Evolutionary conservation across 1,284 basidiomycete species (phyloP).

Genomic region (Cutaneotrichosporon cutaneum): DNA sequence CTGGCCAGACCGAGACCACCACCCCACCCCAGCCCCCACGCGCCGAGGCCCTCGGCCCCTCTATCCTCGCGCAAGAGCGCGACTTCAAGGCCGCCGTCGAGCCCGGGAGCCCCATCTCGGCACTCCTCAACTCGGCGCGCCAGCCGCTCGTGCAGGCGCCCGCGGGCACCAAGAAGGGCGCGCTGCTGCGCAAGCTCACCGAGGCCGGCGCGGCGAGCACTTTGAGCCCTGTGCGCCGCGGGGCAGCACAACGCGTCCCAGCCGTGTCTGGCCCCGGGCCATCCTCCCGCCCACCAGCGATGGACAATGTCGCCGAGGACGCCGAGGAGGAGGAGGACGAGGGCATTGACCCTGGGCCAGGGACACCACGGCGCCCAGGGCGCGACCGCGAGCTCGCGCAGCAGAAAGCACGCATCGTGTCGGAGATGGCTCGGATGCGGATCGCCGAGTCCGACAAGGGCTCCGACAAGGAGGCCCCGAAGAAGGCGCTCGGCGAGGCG

Average conservation of each 20-base stretch:
- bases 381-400: slow-evolving; percentile 61
- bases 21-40: slow-evolving; percentile 19
- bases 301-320: slow-evolving; percentile 52
- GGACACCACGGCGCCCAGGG: slow-evolving; percentile 18
- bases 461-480: slow-evolving; percentile 10
- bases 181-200: slow-evolving; percentile 60
- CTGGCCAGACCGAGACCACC: slow-evolving; percentile 34
- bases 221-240: slow-evolving; percentile 45
- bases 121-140: slow-evolving; percentile 77
- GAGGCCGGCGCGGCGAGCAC: slow-evolving; percentile 47
- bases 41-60: slow-evolving; percentile 35
- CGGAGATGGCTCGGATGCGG: slow-evolving; percentile 67
- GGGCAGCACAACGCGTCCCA: slow-evolving; percentile 22
- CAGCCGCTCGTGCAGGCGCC: slow-evolving; percentile 78
- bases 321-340: slow-evolving; percentile 53
- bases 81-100: slow-evolving; percentile 95
- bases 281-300: slow-evolving; percentile 58
- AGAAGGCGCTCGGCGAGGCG: slow-evolving; percentile 13
- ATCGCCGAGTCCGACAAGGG: slow-evolving; percentile 14
- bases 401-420: slow-evolving; percentile 84
- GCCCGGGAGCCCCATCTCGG: slow-evolving; percentile 91
- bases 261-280: slow-evolving; percentile 20
- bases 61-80: slow-evolving; percentile 81
- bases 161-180: slow-evolving; percentile 56
- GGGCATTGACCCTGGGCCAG: slow-evolving; percentile 24